These are phyloP conservation scores for Wickerhamiella domercqiae DNA, from an alignment of 805 yeast species.

Conservation along the genomic window DNA sequence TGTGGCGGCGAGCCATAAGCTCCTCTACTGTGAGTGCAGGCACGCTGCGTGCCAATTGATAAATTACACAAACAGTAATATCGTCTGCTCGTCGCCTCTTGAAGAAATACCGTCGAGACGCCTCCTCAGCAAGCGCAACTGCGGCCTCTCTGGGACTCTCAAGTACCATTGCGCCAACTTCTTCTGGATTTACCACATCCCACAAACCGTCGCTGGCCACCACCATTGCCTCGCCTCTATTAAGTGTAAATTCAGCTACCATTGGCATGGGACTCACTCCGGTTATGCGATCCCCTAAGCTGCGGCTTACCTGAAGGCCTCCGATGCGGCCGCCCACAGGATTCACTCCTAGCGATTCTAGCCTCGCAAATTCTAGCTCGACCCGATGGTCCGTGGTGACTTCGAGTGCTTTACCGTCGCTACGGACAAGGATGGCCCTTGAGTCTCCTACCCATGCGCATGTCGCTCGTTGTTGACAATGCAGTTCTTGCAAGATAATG, in stretches of 20 bases:
- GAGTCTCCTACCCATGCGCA: constrained; percentile 15
- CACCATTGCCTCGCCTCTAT: constrained; percentile 46
- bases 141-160: constrained; percentile 9
- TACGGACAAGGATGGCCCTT: constrained; percentile 6
- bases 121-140: constrained; percentile 8
- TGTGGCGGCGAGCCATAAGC: neutral
- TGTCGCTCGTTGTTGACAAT: too few relatives aligned
- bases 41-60: neutral
- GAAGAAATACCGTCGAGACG: constrained; percentile 4
- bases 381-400: constrained; percentile 11
- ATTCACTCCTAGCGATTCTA: constrained; percentile 1
- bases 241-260: constrained; percentile 54
- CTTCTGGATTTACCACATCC: constrained; percentile 67
- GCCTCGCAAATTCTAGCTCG: constrained; percentile 5
- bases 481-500: constrained; percentile 2
- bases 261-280: constrained; percentile 44
- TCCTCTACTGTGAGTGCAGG: too few relatives aligned
- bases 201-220: constrained; percentile 82
- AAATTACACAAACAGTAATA: constrained; percentile 10
- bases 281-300: constrained; percentile 67
- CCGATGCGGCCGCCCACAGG: constrained; percentile 32
- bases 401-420: neutral
- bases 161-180: constrained; percentile 39
- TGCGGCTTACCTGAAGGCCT: constrained; percentile 72
- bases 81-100: constrained; percentile 10